Percentiles rank a stretch among this genome's conserved stretches.
Conservation (phyloP, 345 rosid species). For the Carallia pectinifolia region DNA sequence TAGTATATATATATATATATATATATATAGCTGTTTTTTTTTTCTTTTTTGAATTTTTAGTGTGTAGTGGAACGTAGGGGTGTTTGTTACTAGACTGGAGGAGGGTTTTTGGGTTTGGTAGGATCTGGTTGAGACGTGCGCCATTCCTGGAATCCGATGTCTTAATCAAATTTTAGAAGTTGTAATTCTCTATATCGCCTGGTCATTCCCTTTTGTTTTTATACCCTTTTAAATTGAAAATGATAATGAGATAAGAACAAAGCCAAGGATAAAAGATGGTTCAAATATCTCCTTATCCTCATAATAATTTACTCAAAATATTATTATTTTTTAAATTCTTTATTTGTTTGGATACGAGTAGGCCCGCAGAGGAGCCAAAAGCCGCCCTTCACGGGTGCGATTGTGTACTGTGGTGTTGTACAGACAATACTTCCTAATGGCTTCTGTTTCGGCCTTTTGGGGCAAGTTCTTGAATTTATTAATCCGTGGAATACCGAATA, state of each 20-base stretch:
- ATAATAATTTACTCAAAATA: no score
- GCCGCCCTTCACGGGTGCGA: slow-evolving; percentile 6
- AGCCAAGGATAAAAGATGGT: slow-evolving; percentile 14
- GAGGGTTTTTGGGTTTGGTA: no score
- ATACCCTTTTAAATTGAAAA: background rate
- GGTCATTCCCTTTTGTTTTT: background rate
- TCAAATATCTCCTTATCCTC: no score
- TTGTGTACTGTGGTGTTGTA: background rate
- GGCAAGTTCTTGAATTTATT: no score
- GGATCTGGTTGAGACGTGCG: background rate
- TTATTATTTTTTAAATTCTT: no score
- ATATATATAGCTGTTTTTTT: no score
- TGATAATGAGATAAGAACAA: slow-evolving; percentile 9
- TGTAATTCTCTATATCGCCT: slow-evolving; percentile 10
- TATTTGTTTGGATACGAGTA: background rate
- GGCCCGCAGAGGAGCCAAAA: background rate
- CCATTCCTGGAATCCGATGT: background rate
- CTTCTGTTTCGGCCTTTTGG: background rate
- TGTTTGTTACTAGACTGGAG: slow-evolving; percentile 6
- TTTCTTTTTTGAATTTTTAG: no score
- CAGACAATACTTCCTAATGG: background rate
- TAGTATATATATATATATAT: no score
- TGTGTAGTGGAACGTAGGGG: slow-evolving; percentile 2
- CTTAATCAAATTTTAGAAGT: slow-evolving; percentile 12
- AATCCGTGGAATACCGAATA: no score